Evolutionary conservation across 495 filamentous ascomycete species (phyloP), one percentile per base, ranked within the genome.

Genomic region (Echria macrotheca): DNA sequence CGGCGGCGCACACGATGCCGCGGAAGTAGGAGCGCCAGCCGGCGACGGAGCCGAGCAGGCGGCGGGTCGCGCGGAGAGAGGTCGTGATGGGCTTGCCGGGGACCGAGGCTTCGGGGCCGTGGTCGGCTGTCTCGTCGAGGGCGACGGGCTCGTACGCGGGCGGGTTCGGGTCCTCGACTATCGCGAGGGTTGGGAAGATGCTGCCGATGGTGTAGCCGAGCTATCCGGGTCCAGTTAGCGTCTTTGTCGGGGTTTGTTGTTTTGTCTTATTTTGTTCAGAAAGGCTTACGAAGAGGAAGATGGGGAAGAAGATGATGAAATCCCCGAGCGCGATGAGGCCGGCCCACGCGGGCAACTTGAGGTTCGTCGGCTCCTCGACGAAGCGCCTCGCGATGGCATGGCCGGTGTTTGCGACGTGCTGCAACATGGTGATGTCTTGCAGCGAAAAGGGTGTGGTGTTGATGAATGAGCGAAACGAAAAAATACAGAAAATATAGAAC

Each of bases 81-180:
- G 68, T 59, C 14, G 71, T 74, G 47, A 72, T 54, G 43, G 66
- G 66, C 40, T 60, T 63, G 22, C 29, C 39, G 11, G 37, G 18
- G 17, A 25, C 17, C 39, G 59, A 49, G 51, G 44, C 40, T 44
- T 59, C 47, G 26, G 47, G 53, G 9, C 56, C 63, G 15, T 57
- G 56, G 39, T 57, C 51, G 31, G 44, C 41, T 21, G 56, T 49
- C 0, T 70, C 71, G 50, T 68, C 61, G 15, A 66, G 40, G 15
- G 63, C 49, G 15, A 74, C 51, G 42, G 71, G 59, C 32, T 73
- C 69, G 50, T 76, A 76, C 23, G 60, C 65, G 12, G 73, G 69
- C 40, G 72, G 70, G 44, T 64, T 68, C n/a, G 71, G 71, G 54
- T 76, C 71, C 46, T 76, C 73, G 52, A 76, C 59, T 43, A 73